Evolutionary conservation across 768 basidiomycete species (phyloP), one percentile per base, ranked within the genome.

Genomic region (Plicaturopsis crispa): DNA sequence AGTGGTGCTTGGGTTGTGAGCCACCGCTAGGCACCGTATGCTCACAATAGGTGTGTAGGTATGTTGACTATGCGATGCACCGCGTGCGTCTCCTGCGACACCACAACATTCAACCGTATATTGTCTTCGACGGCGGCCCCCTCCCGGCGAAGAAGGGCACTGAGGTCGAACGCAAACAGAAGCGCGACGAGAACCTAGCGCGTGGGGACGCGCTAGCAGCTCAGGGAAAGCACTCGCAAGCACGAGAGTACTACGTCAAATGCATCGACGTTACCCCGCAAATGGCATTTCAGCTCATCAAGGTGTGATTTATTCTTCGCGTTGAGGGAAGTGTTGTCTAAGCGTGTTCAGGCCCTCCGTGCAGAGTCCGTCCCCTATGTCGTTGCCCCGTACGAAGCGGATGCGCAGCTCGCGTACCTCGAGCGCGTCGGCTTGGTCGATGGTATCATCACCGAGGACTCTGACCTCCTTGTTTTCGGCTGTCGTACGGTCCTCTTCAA

Each of bases 321-420:
- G n/a, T n/a, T n/a, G n/a, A n/a, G n/a, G n/a, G n/a, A n/a, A n/a
- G n/a, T n/a, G n/a, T n/a, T n/a, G n/a, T n/a, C n/a, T n/a, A n/a
- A n/a, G n/a, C n/a, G 23, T 35, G n/a, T 40, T 7, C 47, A 98
- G 93, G 93, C 87, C 8, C 68, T 99, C 22, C 73, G 73, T 34
- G 86, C 84, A 8, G 93, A 96, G 53, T 61, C 65, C 13, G 74
- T 98, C 6, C 56, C 72, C 14, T 96, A 94, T 54, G 67, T 98
- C 26, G 96, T 98, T 13, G 94, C 96, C 4, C 96, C 96, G 0
- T 99, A 98, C 58, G 96, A 99, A 67, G 96, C 96, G 1, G 96
- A 99, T 52, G 91, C 96, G 1, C 96, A 99, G 58, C 74, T 99
- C 40, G 84, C 89, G 32, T 97, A 84, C 60, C 74, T 99, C 31